Evolutionary conservation across 140 eudicot genomes (phyloP), one percentile per base, ranked within the genome.

Genomic region (Anethum foeniculum): DNA sequence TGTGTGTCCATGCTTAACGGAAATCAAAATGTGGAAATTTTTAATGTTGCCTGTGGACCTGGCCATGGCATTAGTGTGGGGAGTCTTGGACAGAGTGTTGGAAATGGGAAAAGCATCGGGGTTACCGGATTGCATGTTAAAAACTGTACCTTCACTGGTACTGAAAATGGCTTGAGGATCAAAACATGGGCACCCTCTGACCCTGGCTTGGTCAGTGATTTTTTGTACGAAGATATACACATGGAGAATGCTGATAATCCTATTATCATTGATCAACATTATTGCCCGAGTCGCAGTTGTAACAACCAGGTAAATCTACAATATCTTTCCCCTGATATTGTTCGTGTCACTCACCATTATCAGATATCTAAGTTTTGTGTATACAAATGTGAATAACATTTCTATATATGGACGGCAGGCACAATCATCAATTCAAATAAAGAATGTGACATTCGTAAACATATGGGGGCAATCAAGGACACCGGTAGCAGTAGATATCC

Each of bases 391-490:
- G 30, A 51, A n/a, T 36, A 65, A 49, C 48, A 5, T 51, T 54
- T 27, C 8, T 12, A 58, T 60, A 34, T 0, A 18, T 41, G 46
- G 6, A 54, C 18, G n/a, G 7, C 43, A 82, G 89, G 85, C 83
- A 12, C 82, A 80, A 75, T 90, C 96, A 0, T 62, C 43, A 1
- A 92, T 92, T 36, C 87, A 87, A 56, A 85, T 92, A n/a, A 83
- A 71, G 58, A 84, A 92, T 28, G 96, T 92, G 71, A 87, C 90
- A 7, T 87, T 85, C 75, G 82, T 67, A 25, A 77, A 85, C 76
- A 88, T 92, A 5, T 65, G 75, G 41, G 96, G 97, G 6, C 85
- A 82, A 0, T 92, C 97, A 3, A 86, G 82, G 46, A 71, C 96
- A 14, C 38, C 86, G 77, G 21, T 82, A 0, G 91, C 92, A 0